A percentile compares a stretch with the other conserved stretches of the same genome.
Conservation (phyloP, 441 rosid genomes). For the Syzygium syzygioides region DNA sequence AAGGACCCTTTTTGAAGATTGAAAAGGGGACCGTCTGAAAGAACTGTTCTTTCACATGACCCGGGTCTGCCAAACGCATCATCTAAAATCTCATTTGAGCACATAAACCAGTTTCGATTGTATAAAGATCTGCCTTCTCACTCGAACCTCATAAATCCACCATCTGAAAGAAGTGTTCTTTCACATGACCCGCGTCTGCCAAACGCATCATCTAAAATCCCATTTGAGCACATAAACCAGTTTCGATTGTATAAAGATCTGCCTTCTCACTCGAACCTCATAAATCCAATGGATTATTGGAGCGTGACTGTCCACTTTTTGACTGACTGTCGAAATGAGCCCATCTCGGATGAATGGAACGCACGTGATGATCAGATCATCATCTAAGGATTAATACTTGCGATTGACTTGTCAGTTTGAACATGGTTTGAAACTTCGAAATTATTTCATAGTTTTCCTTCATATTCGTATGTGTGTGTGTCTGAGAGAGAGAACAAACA, state of each 20-base stretch:
- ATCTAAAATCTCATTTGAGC: background rate
- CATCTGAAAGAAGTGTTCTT: background rate
- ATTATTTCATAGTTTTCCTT: too few relatives aligned
- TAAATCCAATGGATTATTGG: background rate
- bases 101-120: background rate
- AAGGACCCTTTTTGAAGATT: background rate
- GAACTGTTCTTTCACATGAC: background rate
- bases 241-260: background rate
- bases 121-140: background rate
- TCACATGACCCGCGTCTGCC: background rate
- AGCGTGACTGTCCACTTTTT: background rate
- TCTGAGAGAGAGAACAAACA: background rate
- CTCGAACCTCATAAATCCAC: too few relatives aligned
- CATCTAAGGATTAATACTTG: background rate
- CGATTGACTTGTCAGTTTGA: background rate
- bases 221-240: background rate
- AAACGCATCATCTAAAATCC: background rate
- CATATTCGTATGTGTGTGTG: too few relatives aligned
- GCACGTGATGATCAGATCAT: fast-evolving
- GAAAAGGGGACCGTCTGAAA: background rate
- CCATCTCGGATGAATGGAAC: background rate
- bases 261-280: background rate
- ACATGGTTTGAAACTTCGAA: background rate
- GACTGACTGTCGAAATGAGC: background rate
- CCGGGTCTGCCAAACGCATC: background rate